Evolutionary conservation across 345 rosid genomes (phyloP), one percentile per base, ranked within the genome.

Genomic region (Camelina neglecta): DNA sequence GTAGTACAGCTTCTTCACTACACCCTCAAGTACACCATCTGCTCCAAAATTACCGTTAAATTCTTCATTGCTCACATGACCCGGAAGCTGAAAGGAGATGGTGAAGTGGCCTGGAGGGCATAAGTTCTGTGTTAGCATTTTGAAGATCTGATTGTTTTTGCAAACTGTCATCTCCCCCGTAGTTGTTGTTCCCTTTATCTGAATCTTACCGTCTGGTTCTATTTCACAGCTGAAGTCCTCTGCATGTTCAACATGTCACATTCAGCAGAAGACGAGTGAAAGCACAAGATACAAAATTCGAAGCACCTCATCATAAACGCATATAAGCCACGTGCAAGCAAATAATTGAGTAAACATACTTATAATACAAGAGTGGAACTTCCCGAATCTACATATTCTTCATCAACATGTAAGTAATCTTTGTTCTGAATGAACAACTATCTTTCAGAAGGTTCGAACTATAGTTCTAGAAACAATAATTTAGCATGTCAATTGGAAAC

Each of bases 51-150:
- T 60, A 47, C 89, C 87, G 1, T 70, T 49, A 60, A 87, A 82
- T 41, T 81, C 83, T 33, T 78, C 85, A 53, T 61, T 74, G 69
- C 86, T 74, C 72, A 91, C 94, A 6, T 96, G 96, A 70, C 98
- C 96, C 5, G 96, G 94, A 11, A 93, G 93, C 71, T 79, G 82
- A 72, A 90, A 88, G 10, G 85, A 72, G 69, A 90, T 67, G 0
- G 95, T 77, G 80, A 93, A 94, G 59, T 72, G 86, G 23, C 98
- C 97, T 0, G 95, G 89, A 6, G 92, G 93, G 78, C 87, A 79
- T 7, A 91, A 79, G 65, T 93, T 91, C 57, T 83, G 96, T 0
- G 95, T 69, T 49, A 78, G 81, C 97, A 90, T 92, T 77, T 74
- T 80, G 54, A 92, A 94, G 67, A 87, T 63, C 77, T 76, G 86